Base-by-base conservation (phyloP, 192 early-diverging fungal genomes). In the Backusella luteola region DNA sequence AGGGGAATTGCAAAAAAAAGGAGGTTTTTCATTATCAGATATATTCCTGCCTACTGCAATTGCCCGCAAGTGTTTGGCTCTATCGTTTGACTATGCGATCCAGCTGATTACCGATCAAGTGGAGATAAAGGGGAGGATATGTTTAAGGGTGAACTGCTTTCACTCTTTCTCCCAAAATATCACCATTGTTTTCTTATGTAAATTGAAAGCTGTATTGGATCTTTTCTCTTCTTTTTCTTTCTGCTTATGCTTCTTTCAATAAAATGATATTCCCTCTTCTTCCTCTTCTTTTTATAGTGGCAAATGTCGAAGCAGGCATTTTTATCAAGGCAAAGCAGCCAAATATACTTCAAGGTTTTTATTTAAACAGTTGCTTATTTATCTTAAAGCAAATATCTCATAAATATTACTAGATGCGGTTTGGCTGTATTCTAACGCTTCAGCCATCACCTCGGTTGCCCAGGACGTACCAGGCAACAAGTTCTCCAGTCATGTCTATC, bases 361-460 rank as follows among this genome's bases (percentile, higher is more conserved):
- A 35, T 67, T 29, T n/a, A 17, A 32, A 63, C 0, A 1, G 38
- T 11, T 39, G 38, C 11, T 3, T 32, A 32, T 32, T 32, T 3
- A 39, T 39, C 11, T 39, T 39, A 67, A 21, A 63, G 21, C 15
- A 42, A 49, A 52, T 66, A 56, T 4, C 21, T n/a, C 21, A 69
- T 12, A 38, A 38, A 39, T 1, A 32, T 1, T 15, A 44, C 15
- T 42, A 76, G 75, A 76, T 21, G 32, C 68, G n/a, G 68, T 67
- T 39, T 76, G 75, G 75, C 6, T 76, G 0, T 76, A 53, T 14
- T 76, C 75, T 12, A 76, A 76, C 53, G 69, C 75, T 70, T 36
- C 67, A 38, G 68, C 39, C 11, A 69, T 76, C n/a, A 49, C 75
- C 15, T 42, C 67, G 15, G 53, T 67, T 32, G 26, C 44, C 12